phyloP scores from a whole-genome alignment of 176 grass and related monocot species.

The Aegilops longissima region DNA sequence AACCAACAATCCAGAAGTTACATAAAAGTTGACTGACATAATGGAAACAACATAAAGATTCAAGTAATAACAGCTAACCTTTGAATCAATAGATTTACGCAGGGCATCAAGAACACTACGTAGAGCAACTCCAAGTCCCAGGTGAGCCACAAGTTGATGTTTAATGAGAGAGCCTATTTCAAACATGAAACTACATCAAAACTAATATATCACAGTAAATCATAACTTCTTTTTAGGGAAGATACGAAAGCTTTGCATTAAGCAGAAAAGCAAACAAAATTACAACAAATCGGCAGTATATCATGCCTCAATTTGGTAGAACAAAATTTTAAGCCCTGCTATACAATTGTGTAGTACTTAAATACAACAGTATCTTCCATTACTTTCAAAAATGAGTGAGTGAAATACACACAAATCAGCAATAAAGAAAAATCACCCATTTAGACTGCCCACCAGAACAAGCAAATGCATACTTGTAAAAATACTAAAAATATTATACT shows the following conservation, averaged over 20 bases:
- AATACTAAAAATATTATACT: conserved; percentile 8
- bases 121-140: conserved; percentile 76
- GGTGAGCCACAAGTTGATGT: conserved; percentile 80
- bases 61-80: conserved; percentile 49
- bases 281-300: not conserved
- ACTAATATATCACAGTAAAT: not conserved
- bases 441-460: not conserved
- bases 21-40: not conserved
- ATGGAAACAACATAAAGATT: conserved; percentile 15
- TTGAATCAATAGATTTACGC: conserved; percentile 95
- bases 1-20: conserved; percentile 34
- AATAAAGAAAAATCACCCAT: not conserved
- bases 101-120: conserved; percentile 89
- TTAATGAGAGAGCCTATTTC: conserved; percentile 87
- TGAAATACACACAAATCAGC: not conserved
- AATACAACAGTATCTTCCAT: not conserved
- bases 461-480: not conserved
- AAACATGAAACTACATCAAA: conserved; percentile 25
- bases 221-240: conserved; percentile 20
- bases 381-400: not conserved
- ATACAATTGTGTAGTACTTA: not conserved
- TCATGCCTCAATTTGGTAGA: conserved; percentile 9
- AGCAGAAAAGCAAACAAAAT: conserved; percentile 9
- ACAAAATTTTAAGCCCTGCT: not conserved
- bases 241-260: not conserved